Evolutionary conservation across 2,329 filamentous ascomycete species (phyloP).

Genomic region (Ophiostoma montium): DNA sequence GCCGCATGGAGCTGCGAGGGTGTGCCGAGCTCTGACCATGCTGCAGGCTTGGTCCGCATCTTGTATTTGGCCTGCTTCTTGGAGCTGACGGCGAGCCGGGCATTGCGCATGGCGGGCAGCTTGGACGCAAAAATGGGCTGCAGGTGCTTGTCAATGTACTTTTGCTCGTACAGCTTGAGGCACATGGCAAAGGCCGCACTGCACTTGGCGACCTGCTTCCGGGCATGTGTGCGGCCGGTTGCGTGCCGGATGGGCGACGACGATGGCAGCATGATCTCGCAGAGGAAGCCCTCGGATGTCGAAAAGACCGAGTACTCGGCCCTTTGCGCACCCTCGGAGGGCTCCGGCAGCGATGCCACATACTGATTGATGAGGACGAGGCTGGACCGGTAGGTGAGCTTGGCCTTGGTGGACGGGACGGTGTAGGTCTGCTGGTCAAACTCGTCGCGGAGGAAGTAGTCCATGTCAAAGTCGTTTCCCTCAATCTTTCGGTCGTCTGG

Average conservation of each 20-base stretch:
- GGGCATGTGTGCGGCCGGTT: slow-evolving; percentile 47
- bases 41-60: slow-evolving; percentile 64
- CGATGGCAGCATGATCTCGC: slow-evolving; percentile 67
- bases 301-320: slow-evolving; percentile 47
- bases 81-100: slow-evolving; percentile 63
- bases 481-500: slow-evolving; percentile 59
- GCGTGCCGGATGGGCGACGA: slow-evolving; percentile 55
- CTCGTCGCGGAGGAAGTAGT: slow-evolving; percentile 39
- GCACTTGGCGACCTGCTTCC: slow-evolving; percentile 69
- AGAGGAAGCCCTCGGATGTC: slow-evolving; percentile 44
- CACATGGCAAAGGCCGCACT: slow-evolving; percentile 82
- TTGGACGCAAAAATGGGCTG: slow-evolving; percentile 58
- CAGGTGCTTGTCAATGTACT: slow-evolving; percentile 59
- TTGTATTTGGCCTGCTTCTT: slow-evolving; percentile 61
- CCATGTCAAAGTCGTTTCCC: slow-evolving; percentile 42
- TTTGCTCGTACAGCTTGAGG: slow-evolving; percentile 48
- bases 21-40: slow-evolving; percentile 45
- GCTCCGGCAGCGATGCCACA: slow-evolving; percentile 49
- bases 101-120: slow-evolving; percentile 75
- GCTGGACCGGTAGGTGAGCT: slow-evolving; percentile 63
- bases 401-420: slow-evolving; percentile 56
- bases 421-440: slow-evolving; percentile 37
- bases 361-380: slow-evolving; percentile 60
- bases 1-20: slow-evolving; percentile 46
- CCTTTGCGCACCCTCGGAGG: slow-evolving; percentile 21